Base-by-base conservation (phyloP, 2,329 filamentous ascomycete genomes). In the Curvularia eragrostidis region DNA sequence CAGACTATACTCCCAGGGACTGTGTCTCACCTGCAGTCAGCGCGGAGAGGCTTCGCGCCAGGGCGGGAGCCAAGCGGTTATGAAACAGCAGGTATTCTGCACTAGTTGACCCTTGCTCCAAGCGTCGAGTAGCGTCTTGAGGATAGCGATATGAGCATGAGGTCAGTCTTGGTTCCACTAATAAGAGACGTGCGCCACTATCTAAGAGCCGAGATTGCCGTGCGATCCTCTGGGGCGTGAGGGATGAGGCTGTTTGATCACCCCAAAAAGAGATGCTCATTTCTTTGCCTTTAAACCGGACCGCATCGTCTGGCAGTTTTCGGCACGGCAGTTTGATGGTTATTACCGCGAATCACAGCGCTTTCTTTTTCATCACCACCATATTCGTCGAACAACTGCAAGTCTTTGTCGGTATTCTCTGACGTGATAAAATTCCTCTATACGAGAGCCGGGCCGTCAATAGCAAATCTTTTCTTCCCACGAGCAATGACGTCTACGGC, bases 371-470 rank as follows among this genome's bases (percentile, higher is more conserved):
- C 23, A 28, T 3, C 15, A 23, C 42, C 47, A 36, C 39, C 23
- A 21, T 32, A 18, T 23, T 46, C 19, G 10, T 36, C 18, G 41
- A 38, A 5, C 23, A 15, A 42, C 19, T 56, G 48, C 13, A 48
- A 52, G 13, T 56, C 48, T 36, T 52, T 19, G 9, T 52, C 57
- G 28, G 15, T 18, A 9, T 36, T 36, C 34, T 36, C 34, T 36
- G 34, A n/a, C 8, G 15, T 36, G 34, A 36, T 18, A 36, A 36
- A 18, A 36, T n/a, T 41, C 49, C 52, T 70, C 68, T 70, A 73
- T 38, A 62, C 55, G 23, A 68, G 58, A 10, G 58, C 64, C 10
- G 62, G 62, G 3, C 71, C 70, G 18, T 61, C 56, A 42, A 72
- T 54, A 23, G 68, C 61, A 36, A 68, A 64, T 23, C 48, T 53